Base-by-base conservation (phyloP, 306 rosid species). In the Hippophae gyantsensis region DNA sequence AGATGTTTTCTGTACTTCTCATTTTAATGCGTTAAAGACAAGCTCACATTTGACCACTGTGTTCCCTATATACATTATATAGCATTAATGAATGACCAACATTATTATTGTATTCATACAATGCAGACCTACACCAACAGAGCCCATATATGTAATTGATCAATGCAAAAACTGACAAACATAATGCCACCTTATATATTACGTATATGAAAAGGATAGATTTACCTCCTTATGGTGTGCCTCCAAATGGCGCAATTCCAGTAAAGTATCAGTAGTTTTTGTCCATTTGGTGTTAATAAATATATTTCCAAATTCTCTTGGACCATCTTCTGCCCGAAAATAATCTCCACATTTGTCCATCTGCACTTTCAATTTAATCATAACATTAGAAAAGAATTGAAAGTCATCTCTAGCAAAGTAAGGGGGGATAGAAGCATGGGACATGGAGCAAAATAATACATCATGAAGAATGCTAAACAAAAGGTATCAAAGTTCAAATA, bases 241-340 rank as follows among this genome's bases (percentile, higher is more conserved):
- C 77, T 88, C 96, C 60, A 92, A 64, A 74, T 78, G 85, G 54
- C 93, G 93, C 70, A 87, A 58, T 55, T 74, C 78, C 57, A 92
- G 56, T 27, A 89, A 81, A 70, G 86, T 74, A 48, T 75, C 78
- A 40, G 89, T 82, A 57, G 81, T 49, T 69, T 65, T 78, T 59
- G 54, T 58, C 96, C 96, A 88, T 78, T 92, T 83, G 65, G 86
- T 61, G 60, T 55, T n/a, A 41, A 83, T 63, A 53, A 76, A 70
- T 64, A 88, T 76, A 77, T 88, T 82, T 54, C 99, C 95, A 54
- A 86, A 79, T 62, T 85, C 95, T 72, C 95, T 83, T 43, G 96
- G 86, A 59, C 96, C 82, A 81, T 80, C 85, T 78, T 92, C 96
- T 18, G 95, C 81, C 75, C 82, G 95, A 72, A 80, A 92, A 70